These are phyloP conservation scores for Striga asiatica DNA, from an alignment of 257 asterid genomes.

Conservation along the genomic window DNA sequence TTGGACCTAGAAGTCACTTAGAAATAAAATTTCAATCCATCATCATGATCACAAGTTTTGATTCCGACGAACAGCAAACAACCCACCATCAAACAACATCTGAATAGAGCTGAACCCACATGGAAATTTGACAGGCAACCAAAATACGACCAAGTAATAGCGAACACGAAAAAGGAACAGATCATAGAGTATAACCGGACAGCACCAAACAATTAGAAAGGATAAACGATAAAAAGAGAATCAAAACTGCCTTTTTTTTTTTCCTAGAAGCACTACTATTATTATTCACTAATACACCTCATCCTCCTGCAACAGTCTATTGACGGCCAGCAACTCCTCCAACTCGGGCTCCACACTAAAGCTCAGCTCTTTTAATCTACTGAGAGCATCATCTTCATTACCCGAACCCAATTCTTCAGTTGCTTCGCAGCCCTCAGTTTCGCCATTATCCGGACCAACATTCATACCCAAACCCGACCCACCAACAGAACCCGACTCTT, in stretches of 20 bases:
- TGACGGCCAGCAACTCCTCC: conserved; percentile 41
- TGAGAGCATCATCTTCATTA: conserved; percentile 18
- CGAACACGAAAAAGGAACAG: too few relatives aligned
- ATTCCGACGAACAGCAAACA: too few relatives aligned
- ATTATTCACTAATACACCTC: conserved; percentile 43
- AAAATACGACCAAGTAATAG: background rate
- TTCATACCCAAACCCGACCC: conserved; percentile 14
- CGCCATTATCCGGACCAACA: background rate
- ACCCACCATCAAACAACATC: background rate
- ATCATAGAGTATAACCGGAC: too few relatives aligned
- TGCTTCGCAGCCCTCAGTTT: conserved; percentile 10
- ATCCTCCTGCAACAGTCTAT: conserved; percentile 69
- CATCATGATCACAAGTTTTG: too few relatives aligned
- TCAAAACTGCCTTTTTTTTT: background rate
- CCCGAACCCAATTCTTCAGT: conserved; percentile 15
- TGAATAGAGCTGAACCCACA: background rate
- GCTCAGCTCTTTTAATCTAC: conserved; percentile 41
- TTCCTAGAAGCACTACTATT: background rate
- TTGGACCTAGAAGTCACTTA: too few relatives aligned
- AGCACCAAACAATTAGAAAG: background rate
- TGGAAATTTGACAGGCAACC: background rate
- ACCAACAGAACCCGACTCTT: conserved; percentile 15
- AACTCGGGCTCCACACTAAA: conserved; percentile 32
- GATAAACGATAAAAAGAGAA: background rate
- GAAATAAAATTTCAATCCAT: too few relatives aligned